Percentiles rank a stretch among this genome's conserved stretches.
These are phyloP conservation scores for Mycena alexandri DNA, from an alignment of 768 basidiomycete genomes.

Conservation along the genomic window DNA sequence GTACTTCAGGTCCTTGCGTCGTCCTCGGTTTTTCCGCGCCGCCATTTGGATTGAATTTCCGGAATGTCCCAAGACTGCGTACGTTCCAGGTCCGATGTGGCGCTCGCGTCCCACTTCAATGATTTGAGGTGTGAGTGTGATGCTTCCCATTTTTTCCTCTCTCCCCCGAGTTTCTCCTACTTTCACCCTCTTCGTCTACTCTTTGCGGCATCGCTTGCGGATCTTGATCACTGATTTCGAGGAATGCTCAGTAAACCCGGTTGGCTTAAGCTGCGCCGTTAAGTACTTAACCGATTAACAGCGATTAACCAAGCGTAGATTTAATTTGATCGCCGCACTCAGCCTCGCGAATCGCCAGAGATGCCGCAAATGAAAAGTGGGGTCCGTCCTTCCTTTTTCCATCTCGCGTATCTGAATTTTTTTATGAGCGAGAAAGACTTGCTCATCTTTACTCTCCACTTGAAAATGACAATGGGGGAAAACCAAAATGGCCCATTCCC, in stretches of 20 bases:
- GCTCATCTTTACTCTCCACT: too few species aligned
- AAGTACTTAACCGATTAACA: too few species aligned
- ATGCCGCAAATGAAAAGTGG: not conserved
- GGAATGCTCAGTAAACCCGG: not conserved
- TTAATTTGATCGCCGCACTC: conserved; percentile 19
- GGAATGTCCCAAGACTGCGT: too few species aligned
- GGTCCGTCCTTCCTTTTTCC: conserved; percentile 5
- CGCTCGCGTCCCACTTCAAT: not conserved
- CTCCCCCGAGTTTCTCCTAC: not conserved
- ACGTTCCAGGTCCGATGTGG: not conserved
- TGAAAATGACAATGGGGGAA: too few species aligned
- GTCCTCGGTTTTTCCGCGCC: not conserved
- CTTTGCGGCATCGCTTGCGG: not conserved
- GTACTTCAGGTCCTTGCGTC: not conserved
- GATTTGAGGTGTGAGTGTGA: too few species aligned
- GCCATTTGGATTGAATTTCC: too few species aligned
- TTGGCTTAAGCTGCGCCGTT: not conserved
- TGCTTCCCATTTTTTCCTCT: not conserved
- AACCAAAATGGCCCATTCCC: not conserved
- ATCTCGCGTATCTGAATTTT: too few species aligned
- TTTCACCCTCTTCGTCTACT: not conserved
- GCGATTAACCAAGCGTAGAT: too few species aligned
- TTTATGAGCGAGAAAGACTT: too few species aligned
- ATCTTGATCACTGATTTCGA: conserved; percentile 7
- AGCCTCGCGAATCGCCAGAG: not conserved